These are phyloP conservation scores for Bifiguratus adelaidae DNA, from an alignment of 192 early-diverging fungal species.

Conservation along the genomic window DNA sequence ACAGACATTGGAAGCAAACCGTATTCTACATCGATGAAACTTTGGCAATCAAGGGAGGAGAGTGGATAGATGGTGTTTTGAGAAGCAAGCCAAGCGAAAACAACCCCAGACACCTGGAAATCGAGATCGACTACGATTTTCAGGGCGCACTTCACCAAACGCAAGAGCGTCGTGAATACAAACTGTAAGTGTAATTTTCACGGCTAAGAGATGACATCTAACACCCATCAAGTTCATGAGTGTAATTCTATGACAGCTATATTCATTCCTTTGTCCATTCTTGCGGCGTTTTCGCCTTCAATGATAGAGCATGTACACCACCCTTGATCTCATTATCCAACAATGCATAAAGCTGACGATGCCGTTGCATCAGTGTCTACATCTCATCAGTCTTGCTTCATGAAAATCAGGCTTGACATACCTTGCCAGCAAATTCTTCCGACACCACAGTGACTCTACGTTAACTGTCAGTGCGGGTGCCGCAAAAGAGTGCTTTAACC, in stretches of 20 bases:
- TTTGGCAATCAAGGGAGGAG: conserved; percentile 61
- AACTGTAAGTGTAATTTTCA: no score
- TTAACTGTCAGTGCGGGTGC: no score
- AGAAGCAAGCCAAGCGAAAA: conserved; percentile 51
- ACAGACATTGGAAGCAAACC: conserved; percentile 99
- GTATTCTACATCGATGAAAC: conserved; percentile 84
- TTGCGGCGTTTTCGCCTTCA: conserved; percentile 81
- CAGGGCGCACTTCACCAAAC: conserved; percentile 28
- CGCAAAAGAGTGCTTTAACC: no score
- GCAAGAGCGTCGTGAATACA: conserved; percentile 15
- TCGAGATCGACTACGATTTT: conserved; percentile 61
- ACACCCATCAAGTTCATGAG: no score
- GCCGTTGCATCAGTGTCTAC: conserved; percentile 38
- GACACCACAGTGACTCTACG: conserved; percentile 66
- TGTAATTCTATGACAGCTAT: no score
- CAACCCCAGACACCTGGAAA: conserved; percentile 93
- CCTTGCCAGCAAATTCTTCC: conserved; percentile 50
- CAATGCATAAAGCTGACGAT: conserved; percentile 56
- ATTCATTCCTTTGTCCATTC: no score
- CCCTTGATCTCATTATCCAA: conserved; percentile 58
- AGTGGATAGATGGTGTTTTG: conserved; percentile 45
- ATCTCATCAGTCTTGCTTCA: no score
- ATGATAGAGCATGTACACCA: conserved; percentile 67
- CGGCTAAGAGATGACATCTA: no score
- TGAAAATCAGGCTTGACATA: no score